Percentiles rank a stretch among this genome's conserved stretches.
Evolutionary conservation across 345 rosid species (phyloP).

Genomic region (Cardamine chenopodiifolia): DNA sequence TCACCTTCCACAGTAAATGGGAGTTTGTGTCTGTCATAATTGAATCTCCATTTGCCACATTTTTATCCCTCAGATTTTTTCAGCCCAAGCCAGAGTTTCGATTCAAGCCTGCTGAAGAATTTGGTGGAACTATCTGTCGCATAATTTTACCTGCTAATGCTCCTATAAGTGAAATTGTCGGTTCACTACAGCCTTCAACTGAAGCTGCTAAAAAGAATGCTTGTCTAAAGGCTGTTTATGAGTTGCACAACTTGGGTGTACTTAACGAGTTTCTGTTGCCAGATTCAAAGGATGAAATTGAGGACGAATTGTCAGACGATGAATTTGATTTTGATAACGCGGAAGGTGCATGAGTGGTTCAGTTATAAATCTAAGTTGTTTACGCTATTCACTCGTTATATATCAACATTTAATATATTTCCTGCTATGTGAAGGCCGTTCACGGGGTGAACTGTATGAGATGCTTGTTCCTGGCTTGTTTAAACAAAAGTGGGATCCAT

Average conservation of each 20-base stretch:
- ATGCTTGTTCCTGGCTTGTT: slow-evolving; percentile 70
- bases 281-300: slow-evolving; percentile 42
- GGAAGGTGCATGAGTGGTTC: slow-evolving; percentile 58
- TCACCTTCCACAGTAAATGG: slow-evolving; percentile 13
- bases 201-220: slow-evolving; percentile 87
- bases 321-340: slow-evolving; percentile 43
- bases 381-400: slow-evolving; percentile 14
- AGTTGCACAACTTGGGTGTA: slow-evolving; percentile 80
- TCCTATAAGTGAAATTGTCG: slow-evolving; percentile 60
- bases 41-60: slow-evolving; percentile 32
- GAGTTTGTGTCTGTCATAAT: slow-evolving; percentile 10
- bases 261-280: slow-evolving; percentile 72
- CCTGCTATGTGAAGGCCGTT: slow-evolving; percentile 54
- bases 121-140: slow-evolving; percentile 73
- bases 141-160: slow-evolving; percentile 82
- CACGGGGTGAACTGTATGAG: slow-evolving; percentile 70
- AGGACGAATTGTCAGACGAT: slow-evolving; percentile 46
- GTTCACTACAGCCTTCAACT: slow-evolving; percentile 61
- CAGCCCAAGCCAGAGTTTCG: slow-evolving; percentile 77
- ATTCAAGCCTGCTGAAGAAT: slow-evolving; percentile 59
- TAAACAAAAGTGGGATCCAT: slow-evolving; percentile 59
- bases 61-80: slow-evolving; percentile 63
- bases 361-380: slow-evolving; percentile 13
- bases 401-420: slow-evolving; percentile 24
- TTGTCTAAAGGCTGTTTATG: slow-evolving; percentile 76